Conservation (phyloP, 768 basidiomycete species). For the Russula abietina region DNA sequence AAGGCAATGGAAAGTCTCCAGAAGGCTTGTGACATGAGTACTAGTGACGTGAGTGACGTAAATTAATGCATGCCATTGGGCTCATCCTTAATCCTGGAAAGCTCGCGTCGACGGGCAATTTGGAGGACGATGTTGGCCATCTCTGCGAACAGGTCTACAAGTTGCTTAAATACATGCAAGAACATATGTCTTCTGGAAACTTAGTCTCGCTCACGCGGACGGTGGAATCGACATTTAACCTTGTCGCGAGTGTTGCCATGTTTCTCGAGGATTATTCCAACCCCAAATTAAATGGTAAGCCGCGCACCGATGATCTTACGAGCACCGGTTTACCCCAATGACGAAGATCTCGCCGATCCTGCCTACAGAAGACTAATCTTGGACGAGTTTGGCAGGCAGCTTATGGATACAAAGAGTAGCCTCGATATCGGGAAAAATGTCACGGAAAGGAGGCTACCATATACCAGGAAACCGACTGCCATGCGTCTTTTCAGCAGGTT, state of each 20-base stretch:
- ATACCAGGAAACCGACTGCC: background rate
- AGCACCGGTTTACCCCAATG: background rate
- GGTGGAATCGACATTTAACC: background rate
- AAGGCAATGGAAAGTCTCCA: background rate
- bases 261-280: conserved; percentile 17
- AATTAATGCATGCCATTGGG: background rate
- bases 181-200: background rate
- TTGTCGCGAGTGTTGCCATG: conserved; percentile 10
- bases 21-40: conserved; percentile 5
- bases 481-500: background rate
- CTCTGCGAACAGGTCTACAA: conserved; percentile 8
- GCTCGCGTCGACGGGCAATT: conserved; percentile 3
- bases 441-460: background rate
- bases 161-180: conserved; percentile 2
- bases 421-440: background rate
- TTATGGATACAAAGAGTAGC: background rate
- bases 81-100: background rate
- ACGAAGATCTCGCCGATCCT: background rate
- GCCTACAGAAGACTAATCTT: background rate
- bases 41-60: conserved; percentile 8
- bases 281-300: background rate
- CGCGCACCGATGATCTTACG: background rate
- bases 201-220: conserved; percentile 2
- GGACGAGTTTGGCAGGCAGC: background rate
- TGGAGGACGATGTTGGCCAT: conserved; percentile 1